Evolutionary conservation across 345 rosid species (phyloP).

Genomic region (Psidium friedrichsthalianum): DNA sequence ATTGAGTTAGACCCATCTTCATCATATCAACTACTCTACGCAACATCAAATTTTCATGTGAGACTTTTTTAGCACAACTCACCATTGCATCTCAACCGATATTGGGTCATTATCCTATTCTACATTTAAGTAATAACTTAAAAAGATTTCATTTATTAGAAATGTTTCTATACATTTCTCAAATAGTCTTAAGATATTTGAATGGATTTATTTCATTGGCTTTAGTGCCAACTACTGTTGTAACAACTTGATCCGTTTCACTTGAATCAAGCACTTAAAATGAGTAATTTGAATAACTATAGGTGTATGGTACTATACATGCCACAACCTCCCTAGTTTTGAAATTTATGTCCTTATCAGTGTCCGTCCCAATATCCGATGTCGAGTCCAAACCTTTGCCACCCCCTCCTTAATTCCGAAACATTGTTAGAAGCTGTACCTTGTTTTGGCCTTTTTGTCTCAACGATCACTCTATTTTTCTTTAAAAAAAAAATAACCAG

Average conservation of each 20-base stretch:
- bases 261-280: not conserved
- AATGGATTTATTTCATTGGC: not conserved
- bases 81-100: no score
- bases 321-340: not conserved
- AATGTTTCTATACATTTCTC: not conserved
- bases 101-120: no score
- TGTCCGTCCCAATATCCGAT: not conserved
- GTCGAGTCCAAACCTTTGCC: not conserved
- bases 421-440: not conserved
- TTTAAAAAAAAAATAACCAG: no score
- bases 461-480: fast-evolving
- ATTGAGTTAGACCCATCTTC: no score
- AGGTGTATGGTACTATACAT: not conserved
- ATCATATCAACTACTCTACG: no score
- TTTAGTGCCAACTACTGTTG: not conserved
- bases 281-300: no score
- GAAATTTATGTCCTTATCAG: not conserved
- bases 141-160: no score
- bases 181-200: not conserved
- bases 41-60: no score
- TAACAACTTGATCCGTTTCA: not conserved
- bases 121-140: no score
- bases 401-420: no score
- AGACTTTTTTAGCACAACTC: no score
- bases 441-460: not conserved